Evolutionary conservation across 2,329 filamentous ascomycete species (phyloP), one percentile per base, ranked within the genome.

Genomic region (Dactylellina haptotyla): DNA sequence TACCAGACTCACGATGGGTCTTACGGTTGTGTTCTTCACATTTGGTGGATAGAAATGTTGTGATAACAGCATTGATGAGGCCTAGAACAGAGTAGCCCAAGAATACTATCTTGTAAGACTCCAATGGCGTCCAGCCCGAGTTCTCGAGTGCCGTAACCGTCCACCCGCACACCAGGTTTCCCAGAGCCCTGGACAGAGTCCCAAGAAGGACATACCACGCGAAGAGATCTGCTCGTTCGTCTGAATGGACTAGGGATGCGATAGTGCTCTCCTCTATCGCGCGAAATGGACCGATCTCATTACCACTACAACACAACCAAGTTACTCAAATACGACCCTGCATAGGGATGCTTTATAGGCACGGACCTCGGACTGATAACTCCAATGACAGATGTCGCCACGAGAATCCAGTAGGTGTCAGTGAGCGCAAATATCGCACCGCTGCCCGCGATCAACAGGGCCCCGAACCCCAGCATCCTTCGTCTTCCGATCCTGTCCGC

Each of bases 241-340:
- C 79, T 3, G 82, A 76, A 0, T 80, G 78, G 0, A 84, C 87
- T 2, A 88, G 80, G 43, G 88, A 86, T 2, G 87, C 86, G 1
- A 88, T 80, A 3, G 85, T 84, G 14, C 85, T 87, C 79, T 89
- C 87, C 77, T 89, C 87, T 26, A 89, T 83, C 39, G 87, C 87
- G 39, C 85, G 82, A 71, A 89, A 89, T 0, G 87, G 87, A 0
- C 87, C 87, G 59, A 88, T 88, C 77, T 89, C 87, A 64, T 87
- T 88, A 5, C 87, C 87, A 77, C 86, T 72, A 56, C 51, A 46
- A 25, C 39, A 16, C n/a, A 16, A 50, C 28, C 78, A 79, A 70
- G 30, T 20, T 18, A 39, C 20, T n/a, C 9, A 41, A 39, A 3
- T 26, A 9, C 16, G 16, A 43, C 16, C 3, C 41, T n/a, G 16